Evolutionary conservation across 2,329 filamentous ascomycete species (phyloP), one percentile per base, ranked within the genome.

Genomic region (Apiospora malaysiana): DNA sequence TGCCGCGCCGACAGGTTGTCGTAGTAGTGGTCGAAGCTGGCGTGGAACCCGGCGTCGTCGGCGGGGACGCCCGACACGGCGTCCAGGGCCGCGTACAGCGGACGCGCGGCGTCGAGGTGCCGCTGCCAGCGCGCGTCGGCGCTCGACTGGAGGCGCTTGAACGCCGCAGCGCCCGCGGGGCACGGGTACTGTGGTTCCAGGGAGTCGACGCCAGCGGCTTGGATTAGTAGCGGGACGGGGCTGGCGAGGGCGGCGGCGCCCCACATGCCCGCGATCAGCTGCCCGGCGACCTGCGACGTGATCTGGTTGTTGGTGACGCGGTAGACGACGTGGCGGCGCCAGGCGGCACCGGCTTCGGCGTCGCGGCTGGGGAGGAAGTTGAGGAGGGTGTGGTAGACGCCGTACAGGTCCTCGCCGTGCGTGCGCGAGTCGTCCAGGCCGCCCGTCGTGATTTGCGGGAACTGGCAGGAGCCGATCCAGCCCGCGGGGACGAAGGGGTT

Each of bases 271-370:
- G 87, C 83, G 70, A 94, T 86, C 8, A 95, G 80, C 88, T 94
- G 93, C 70, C 91, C 88, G 14, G 92, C 92, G 21, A 95, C 93
- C 80, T 96, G 92, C 76, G 89, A 92, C 2, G 94, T 96, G 77
- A 97, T 95, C 68, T 90, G 85, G 80, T 96, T 96, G 79, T 93
- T 93, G 0, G 93, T 95, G 14, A 95, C 93, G 69, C 93, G 87
- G 80, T 91, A 95, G 67, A 80, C 81, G 45, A 93, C 85, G 21
- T 83, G 83, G 10, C 75, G 73, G 5, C 76, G 73, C 82, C 83
- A 85, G 40, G 85, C 78, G 16, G 80, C 74, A 23, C 23, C 59
- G 42, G 82, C 76, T 25, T 76, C 72, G 47, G 85, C 80, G 0
- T 45, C 65, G 4, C 82, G 81, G 7, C 78, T 72, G 0, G 93